Evolutionary conservation across 257 asterid species (phyloP), one percentile per base, ranked within the genome.

Genomic region (Lantana camara): DNA sequence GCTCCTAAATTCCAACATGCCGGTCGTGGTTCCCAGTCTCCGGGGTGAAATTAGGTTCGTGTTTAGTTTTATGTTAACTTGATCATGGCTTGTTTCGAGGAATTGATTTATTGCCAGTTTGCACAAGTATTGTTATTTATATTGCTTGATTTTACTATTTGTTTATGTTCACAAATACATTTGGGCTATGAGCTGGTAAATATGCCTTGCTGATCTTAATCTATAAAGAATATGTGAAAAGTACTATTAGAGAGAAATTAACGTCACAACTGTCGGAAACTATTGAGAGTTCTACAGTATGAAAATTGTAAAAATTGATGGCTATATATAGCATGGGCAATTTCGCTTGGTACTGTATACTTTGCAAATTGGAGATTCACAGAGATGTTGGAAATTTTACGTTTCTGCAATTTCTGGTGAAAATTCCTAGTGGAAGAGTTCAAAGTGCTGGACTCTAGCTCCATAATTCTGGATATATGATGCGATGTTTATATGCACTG

Each of bases 21-120:
- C 90, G 99, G 44, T 88, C 97, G 34, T 94, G 99, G 99, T 77
- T 88, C 32, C 99, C 99, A 41, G 81, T 65, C 22, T 73, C n/a
- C n/a, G 82, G 27, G 91, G 85, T 61, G 91, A 85, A 77, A 67
- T 88, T 46, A 88, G 70, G 99, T 94, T 75, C 19, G 76, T 14
- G 13, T 54, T 59, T 53, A 10, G 30, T 21, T 13, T 35, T 42
- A 1, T 9, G 54, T 63, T 22, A 0, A 30, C 59, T 44, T 68
- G 60, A 13, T 53, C 45, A 42, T 54, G 44, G 11, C n/a, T n/a
- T n/a, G n/a, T n/a, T n/a, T n/a, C n/a, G n/a, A n/a, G n/a, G n/a
- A n/a, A n/a, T n/a, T n/a, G n/a, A n/a, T n/a, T n/a, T n/a, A n/a
- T n/a, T n/a, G n/a, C n/a, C n/a, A n/a, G n/a, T n/a, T n/a, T n/a